phyloP scores from a whole-genome alignment of 2,329 filamentous ascomycete genomes.

The Dothidotthia symphoricarpi region DNA sequence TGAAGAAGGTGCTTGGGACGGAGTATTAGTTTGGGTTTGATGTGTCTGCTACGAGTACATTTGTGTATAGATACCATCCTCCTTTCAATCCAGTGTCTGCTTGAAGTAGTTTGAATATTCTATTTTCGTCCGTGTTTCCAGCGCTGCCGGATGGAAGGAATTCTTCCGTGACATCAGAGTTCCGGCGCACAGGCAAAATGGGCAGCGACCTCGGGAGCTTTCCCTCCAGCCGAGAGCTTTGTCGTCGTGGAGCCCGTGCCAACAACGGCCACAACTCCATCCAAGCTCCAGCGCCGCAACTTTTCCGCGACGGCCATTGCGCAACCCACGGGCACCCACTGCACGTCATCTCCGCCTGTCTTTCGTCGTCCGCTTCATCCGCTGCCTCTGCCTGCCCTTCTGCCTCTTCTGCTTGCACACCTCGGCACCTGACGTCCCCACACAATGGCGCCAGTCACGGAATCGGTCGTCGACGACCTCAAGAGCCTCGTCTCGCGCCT shows the following conservation, averaged over 20 bases:
- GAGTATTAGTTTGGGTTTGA: constrained; percentile 41
- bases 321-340: constrained; percentile 14
- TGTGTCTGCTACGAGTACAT: neutral
- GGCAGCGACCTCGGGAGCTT: neutral
- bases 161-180: no score
- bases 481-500: constrained; percentile 81
- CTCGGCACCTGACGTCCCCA: constrained; percentile 10
- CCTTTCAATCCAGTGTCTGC: neutral
- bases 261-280: constrained; percentile 3
- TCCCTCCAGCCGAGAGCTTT: constrained; percentile 4
- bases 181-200: neutral
- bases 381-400: constrained; percentile 5
- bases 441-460: constrained; percentile 82
- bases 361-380: constrained; percentile 14
- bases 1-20: constrained; percentile 69
- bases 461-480: constrained; percentile 75
- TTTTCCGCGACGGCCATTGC: constrained; percentile 24
- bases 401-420: constrained; percentile 9
- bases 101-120: no score
- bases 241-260: constrained; percentile 1
- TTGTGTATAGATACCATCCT: constrained; percentile 6
- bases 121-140: no score
- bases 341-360: constrained; percentile 13
- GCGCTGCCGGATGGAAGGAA: no score
- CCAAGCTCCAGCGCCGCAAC: constrained; percentile 6